phyloP scores from a whole-genome alignment of 2,329 filamentous ascomycete genomes.

The Fusarium compactum region DNA sequence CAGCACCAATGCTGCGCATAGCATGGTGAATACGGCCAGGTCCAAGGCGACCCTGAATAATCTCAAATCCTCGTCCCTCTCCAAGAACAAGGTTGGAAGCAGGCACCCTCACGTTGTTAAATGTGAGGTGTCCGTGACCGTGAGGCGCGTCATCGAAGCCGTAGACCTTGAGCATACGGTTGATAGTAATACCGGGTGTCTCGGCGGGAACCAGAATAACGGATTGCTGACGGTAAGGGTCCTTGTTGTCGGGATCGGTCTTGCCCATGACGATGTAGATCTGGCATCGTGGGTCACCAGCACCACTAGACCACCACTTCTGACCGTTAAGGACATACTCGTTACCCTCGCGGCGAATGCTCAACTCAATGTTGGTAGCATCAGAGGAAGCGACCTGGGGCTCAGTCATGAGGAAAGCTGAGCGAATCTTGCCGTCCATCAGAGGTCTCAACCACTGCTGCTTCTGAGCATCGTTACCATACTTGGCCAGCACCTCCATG shows the following conservation, averaged over 20 bases:
- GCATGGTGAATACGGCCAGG: conserved; percentile 98
- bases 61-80: conserved; percentile 95
- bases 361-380: conserved; percentile 91
- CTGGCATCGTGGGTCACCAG: conserved; percentile 90
- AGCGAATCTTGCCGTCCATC: conserved; percentile 86
- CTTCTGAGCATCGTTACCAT: conserved; percentile 88
- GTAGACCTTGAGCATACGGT: conserved; percentile 94
- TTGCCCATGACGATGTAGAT: conserved; percentile 99
- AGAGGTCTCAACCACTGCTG: conserved; percentile 83
- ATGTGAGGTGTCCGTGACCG: conserved; percentile 92
- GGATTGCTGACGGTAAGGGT: conserved; percentile 90
- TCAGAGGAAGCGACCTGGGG: conserved; percentile 89
- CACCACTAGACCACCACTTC: conserved; percentile 99
- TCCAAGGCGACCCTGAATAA: conserved; percentile 96
- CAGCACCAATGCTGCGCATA: conserved; percentile 92
- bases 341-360: conserved; percentile 84
- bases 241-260: conserved; percentile 78
- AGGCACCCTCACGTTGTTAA: conserved; percentile 91
- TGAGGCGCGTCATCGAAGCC: conserved; percentile 99
- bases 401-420: conserved; percentile 95
- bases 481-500: conserved; percentile 95
- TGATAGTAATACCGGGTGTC: conserved; percentile 87
- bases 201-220: conserved; percentile 88
- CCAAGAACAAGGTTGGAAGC: conserved; percentile 87
- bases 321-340: conserved; percentile 92